A percentile compares a stretch with the other conserved stretches of the same genome.
Evolutionary conservation across 1,139 yeast genomes (phyloP).

Genomic region (Scheffersomyces parashehatae): DNA sequence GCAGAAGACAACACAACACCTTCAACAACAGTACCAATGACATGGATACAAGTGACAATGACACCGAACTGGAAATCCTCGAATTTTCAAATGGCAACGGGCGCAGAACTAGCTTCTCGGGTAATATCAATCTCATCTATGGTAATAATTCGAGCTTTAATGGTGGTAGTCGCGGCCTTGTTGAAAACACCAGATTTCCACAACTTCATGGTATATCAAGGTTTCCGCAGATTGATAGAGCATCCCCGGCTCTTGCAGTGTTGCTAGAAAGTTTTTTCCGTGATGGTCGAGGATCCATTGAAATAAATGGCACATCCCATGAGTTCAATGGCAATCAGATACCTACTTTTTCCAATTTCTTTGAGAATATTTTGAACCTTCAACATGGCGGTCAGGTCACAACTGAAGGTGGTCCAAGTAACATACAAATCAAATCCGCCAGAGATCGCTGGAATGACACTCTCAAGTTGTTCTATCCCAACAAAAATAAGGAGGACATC

Average conservation of each 20-base stretch:
- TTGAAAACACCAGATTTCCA: not conserved
- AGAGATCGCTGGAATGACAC: slow-evolving; percentile 72
- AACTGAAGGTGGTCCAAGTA: slow-evolving; percentile 14
- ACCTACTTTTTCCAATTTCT: not conserved
- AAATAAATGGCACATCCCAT: slow-evolving; percentile 1
- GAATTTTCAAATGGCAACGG: not conserved
- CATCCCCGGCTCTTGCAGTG: slow-evolving; percentile 9
- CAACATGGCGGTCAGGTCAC: slow-evolving; percentile 3
- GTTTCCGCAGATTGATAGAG: slow-evolving; percentile 7
- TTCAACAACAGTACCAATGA: not conserved
- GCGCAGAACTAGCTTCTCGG: too few species aligned
- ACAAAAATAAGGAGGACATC: slow-evolving; percentile 39
- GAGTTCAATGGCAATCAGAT: not conserved
- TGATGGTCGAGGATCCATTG: slow-evolving; percentile 9
- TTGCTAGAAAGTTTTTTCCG: slow-evolving; percentile 14
- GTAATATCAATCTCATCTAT: too few species aligned
- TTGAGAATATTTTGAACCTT: not conserved
- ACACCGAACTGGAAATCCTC: not conserved
- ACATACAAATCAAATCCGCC: slow-evolving; percentile 54
- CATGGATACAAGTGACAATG: not conserved
- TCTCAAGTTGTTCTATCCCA: slow-evolving; percentile 46
- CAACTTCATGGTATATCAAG: too few species aligned
- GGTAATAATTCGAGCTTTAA: not conserved
- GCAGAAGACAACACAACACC: not conserved
- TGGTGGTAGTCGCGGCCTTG: not conserved